These are phyloP conservation scores for Lepidium africanum DNA, from an alignment of 345 rosid species.

Conservation along the genomic window DNA sequence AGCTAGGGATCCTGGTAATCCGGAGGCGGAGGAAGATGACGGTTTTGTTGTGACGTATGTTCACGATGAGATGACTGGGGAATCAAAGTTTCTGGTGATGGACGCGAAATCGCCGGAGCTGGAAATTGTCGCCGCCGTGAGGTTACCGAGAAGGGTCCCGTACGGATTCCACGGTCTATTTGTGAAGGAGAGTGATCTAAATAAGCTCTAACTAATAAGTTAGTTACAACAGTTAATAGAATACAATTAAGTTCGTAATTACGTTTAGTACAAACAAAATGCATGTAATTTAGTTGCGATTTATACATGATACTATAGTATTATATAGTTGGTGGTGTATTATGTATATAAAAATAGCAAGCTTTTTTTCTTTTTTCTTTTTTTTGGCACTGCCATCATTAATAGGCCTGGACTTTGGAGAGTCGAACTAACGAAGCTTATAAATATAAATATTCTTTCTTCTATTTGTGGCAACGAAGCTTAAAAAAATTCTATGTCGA, in stretches of 20 bases:
- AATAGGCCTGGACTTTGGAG: too few species aligned
- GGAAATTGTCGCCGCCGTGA: conserved; percentile 23
- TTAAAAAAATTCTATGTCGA: not conserved
- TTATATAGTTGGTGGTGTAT: conserved; percentile 1
- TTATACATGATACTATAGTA: not conserved
- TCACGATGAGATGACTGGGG: conserved; percentile 22
- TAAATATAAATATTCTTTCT: not conserved
- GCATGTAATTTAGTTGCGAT: not conserved
- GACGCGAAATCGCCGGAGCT: conserved; percentile 33
- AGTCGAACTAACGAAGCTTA: too few species aligned
- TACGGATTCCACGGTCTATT: conserved; percentile 31
- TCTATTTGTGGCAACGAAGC: not conserved
- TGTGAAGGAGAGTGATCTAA: conserved; percentile 30
- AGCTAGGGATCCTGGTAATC: conserved; percentile 13
- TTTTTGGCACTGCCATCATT: too few species aligned
- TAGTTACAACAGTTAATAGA: not conserved
- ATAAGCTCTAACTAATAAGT: not conserved
- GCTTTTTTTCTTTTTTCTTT: too few species aligned
- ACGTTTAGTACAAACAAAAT: not conserved
- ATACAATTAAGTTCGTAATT: conserved; percentile 7
- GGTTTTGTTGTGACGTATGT: conserved; percentile 18
- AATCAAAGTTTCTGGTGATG: conserved; percentile 33
- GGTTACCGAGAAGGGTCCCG: conserved; percentile 31
- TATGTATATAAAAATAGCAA: conserved; percentile 2
- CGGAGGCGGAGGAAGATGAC: conserved; percentile 30